Conservation (phyloP, 192 early-diverging fungal genomes). For the Geosiphon pyriformis region DNA sequence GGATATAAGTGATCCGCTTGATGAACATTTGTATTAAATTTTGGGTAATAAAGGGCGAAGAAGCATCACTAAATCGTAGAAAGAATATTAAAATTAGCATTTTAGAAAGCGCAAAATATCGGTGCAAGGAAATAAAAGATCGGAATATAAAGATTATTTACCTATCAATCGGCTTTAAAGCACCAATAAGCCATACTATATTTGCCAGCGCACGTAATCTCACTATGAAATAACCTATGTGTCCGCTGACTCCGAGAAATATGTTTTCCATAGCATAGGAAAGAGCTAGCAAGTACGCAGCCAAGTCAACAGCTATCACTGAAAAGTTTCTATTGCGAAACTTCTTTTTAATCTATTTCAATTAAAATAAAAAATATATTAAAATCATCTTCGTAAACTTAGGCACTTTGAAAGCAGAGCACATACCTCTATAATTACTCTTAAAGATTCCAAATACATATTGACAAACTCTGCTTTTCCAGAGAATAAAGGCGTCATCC, state of each 20-base stretch:
- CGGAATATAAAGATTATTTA: too few relatives aligned
- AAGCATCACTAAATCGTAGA: background rate
- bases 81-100: background rate
- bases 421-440: conserved; percentile 9
- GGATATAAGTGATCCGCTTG: too few relatives aligned
- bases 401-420: background rate
- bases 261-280: conserved; percentile 23
- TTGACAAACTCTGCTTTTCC: conserved; percentile 45
- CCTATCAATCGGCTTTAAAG: background rate
- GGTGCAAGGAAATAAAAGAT: too few relatives aligned
- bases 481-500: conserved; percentile 28
- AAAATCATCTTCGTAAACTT: background rate
- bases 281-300: background rate
- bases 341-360: conserved; percentile 17
- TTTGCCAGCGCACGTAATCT: conserved; percentile 5
- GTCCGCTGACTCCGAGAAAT: background rate
- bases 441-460: conserved; percentile 43
- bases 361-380: background rate
- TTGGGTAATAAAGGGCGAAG: background rate
- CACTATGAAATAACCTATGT: background rate
- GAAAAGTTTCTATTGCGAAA: background rate
- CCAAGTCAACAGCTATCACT: background rate
- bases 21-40: background rate
- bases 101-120: too few relatives aligned
- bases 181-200: conserved; percentile 13